Evolutionary conservation across 768 basidiomycete species (phyloP).

Genomic region (Suillus clintonianus): DNA sequence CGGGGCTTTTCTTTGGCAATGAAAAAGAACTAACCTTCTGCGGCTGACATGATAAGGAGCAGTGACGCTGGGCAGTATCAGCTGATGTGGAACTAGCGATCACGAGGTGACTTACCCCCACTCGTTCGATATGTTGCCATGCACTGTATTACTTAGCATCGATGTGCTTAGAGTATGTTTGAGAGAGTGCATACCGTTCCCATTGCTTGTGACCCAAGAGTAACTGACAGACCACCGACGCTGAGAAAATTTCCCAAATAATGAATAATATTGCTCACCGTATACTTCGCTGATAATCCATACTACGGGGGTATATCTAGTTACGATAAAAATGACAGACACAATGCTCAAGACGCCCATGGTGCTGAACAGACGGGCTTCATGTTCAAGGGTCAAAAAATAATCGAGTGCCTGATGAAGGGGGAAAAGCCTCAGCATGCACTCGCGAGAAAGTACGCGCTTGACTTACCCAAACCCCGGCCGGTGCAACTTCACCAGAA

Average conservation of each 20-base stretch:
- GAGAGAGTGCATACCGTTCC: not conserved
- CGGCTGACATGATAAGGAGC: slow-evolving; percentile 8
- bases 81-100: not conserved
- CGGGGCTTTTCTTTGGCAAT: not conserved
- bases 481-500: slow-evolving; percentile 7
- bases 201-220: not conserved
- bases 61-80: not conserved
- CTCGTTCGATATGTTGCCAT: slow-evolving; percentile 7
- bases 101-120: slow-evolving; percentile 4
- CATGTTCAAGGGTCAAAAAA: slow-evolving; percentile 10
- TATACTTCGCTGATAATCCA: slow-evolving; percentile 9
- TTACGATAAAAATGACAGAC: slow-evolving; percentile 7
- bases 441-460: not conserved
- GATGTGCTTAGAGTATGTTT: not conserved
- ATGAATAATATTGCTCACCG: not conserved
- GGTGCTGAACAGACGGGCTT: slow-evolving; percentile 8
- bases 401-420: slow-evolving; percentile 8
- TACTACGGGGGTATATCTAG: slow-evolving; percentile 10
- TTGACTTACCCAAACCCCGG: slow-evolving; percentile 8
- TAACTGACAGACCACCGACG: not conserved
- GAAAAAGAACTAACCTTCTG: slow-evolving; percentile 2
- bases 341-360: slow-evolving; percentile 1
- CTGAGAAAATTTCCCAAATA: not conserved
- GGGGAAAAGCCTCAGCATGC: not conserved
- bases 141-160: slow-evolving; percentile 3